Evolutionary conservation across 257 asterid species (phyloP), one percentile per base, ranked within the genome.

Genomic region (Haberlea rhodopensis): DNA sequence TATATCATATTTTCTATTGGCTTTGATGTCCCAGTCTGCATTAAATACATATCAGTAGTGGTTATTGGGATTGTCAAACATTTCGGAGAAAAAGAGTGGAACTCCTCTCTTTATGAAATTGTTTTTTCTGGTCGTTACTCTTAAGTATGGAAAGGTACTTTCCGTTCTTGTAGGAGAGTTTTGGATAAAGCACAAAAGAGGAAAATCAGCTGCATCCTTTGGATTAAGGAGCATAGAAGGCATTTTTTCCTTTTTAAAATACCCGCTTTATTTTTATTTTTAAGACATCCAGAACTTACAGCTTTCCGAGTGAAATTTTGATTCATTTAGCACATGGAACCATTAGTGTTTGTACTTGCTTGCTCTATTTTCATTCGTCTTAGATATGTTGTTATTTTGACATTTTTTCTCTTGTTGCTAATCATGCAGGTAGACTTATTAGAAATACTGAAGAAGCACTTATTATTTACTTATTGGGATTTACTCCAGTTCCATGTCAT

Each of bases 291-390:
- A 24, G 5, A 13, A 32, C 46, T 22, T n/a, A 34, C 16, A 60
- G 31, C 53, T 5, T 11, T 37, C 21, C 20, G 31, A 34, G 53
- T 60, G 53, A 60, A 37, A 11, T 60, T 37, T 60, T 32, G 31
- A 37, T 37, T 34, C 6, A 19, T 32, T 34, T 20, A 10, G 43
- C 5, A 37, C 27, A 32, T 20, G 25, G 52, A 60, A 60, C 2
- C 15, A 9, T 8, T 5, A 15, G 26, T 22, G 25, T 34, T 6
- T 15, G 15, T 26, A 21, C 53, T 22, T 1, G 21, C 53, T 21
- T n/a, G 3, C 45, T 60, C 15, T 31, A 60, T 60, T n/a, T 48
- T 2, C 65, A 10, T 49, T 60, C 53, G 22, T 21, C n/a, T 58
- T n/a, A 58, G 26, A 7, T 21, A 43, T 20, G 32, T 37, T 25